Base-by-base conservation (phyloP, 2,329 filamentous ascomycete species). In the Exophiala sp. region DNA sequence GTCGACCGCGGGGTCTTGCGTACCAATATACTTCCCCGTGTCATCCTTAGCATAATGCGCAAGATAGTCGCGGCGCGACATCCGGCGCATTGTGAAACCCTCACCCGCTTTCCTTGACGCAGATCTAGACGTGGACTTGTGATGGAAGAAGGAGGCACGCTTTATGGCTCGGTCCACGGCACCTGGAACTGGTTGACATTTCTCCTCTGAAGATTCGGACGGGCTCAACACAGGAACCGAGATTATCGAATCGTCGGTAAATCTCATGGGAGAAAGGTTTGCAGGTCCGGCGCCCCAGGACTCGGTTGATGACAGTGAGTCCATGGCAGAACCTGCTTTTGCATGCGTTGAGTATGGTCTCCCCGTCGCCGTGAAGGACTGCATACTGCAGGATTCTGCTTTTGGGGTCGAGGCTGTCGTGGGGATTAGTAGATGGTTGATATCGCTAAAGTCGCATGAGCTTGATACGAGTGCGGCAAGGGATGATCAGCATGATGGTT, bases 31-130 rank as follows among this genome's bases (percentile, higher is more conserved):
- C 27, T 23, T 24, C 2, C 57, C 57, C 4, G 43, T 18, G 2
- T 53, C 53, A 38, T 60, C 55, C 37, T 60, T 60, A n/a, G 53
- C 53, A 39, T 60, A 59, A 35, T 58, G 52, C 38, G 56, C 50
- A 5, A 57, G 45, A 35, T 59, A 59, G 23, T 59, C 49, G 16
- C 30, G 46, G 14, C 55, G 41, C 7, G 50, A 30, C n/a, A 58
- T 48, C 22, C 58, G 24, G 23, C 53, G 55, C 42, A 57, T 60
- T 14, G 39, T 43, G 19, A 59, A 47, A 7, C 49, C 43, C 8
- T 50, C 46, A 11, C 35, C 41, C 19, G 11, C 14, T 27, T 23
- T 23, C 3, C 13, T 11, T 13, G 40, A 35, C n/a, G n/a, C 13
- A 11, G 42, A 24, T 3, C 32, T 18, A 14, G 45, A 48, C 13